These are phyloP conservation scores for Claviceps humidiphila DNA, from an alignment of 2,329 filamentous ascomycete species.

Conservation along the genomic window DNA sequence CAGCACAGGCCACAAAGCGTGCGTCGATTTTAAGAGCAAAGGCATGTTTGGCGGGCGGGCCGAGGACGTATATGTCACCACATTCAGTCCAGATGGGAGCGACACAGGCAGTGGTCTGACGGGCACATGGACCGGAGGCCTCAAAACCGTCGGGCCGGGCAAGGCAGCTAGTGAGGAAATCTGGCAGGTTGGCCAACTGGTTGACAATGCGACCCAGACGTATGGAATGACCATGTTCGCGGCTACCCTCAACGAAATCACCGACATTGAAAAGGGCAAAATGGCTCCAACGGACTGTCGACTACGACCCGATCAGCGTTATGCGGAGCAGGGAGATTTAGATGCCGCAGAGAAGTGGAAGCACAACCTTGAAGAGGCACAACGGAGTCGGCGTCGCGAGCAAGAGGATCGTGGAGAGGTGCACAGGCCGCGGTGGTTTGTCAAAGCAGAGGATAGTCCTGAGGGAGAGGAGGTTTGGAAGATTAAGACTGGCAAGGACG, in stretches of 20 bases:
- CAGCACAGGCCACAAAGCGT: slow-evolving; percentile 65
- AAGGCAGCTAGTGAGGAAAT: slow-evolving; percentile 50
- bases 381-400: slow-evolving; percentile 59
- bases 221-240: slow-evolving; percentile 87
- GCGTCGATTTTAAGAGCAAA: slow-evolving; percentile 84
- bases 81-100: slow-evolving; percentile 52
- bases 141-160: slow-evolving; percentile 54
- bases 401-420: slow-evolving; percentile 62
- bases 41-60: slow-evolving; percentile 94
- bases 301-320: slow-evolving; percentile 74
- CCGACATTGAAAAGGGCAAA: slow-evolving; percentile 58
- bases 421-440: slow-evolving; percentile 76
- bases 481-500: slow-evolving; percentile 66
- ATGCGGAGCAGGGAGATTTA: slow-evolving; percentile 67
- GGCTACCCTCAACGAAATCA: slow-evolving; percentile 77
- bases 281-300: slow-evolving; percentile 73
- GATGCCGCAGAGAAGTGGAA: slow-evolving; percentile 79
- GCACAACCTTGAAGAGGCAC: slow-evolving; percentile 69
- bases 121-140: slow-evolving; percentile 73
- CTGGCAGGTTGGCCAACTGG: slow-evolving; percentile 67
- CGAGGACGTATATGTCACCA: slow-evolving; percentile 74
- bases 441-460: slow-evolving; percentile 45
- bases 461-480: slow-evolving; percentile 60
- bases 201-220: slow-evolving; percentile 63
- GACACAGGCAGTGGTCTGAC: slow-evolving; percentile 53